Evolutionary conservation across 176 grass and related monocot species (phyloP), one percentile per base, ranked within the genome.

Genomic region (Saccharum spontaneum): DNA sequence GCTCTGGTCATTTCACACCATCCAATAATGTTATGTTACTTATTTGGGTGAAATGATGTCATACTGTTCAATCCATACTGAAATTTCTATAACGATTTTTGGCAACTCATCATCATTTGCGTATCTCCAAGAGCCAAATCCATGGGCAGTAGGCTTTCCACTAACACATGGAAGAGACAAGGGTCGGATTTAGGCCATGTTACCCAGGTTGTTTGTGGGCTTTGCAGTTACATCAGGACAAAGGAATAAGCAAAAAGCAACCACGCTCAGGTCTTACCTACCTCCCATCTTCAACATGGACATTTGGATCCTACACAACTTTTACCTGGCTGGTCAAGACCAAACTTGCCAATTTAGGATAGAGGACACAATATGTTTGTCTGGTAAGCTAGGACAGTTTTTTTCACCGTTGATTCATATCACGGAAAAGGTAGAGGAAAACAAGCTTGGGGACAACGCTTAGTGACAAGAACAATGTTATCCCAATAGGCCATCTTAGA

Each of bases 1-100:
- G 23, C n/a, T 64, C 43, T 74, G 18, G 28, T 87, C 36, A 61
- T 87, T 69, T 82, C 28, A 34, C 16, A 67, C 36, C 8, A 67
- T 41, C 45, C 69, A 67, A 13, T 54, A 34, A 74, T 23, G 34
- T 7, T 12, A 28, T 40, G 11, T 15, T 10, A 73, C 71, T 39
- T 28, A 74, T 33, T 31, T 31, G 46, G n/a, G 1, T 18, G 44
- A 10, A 50, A 74, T 3, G 17, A 31, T 74, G 71, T 30, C 10
- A 8, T 52, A 41, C 22, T 13, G 45, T 74, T 50, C 67, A 20
- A 52, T 36, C 49, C 15, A 38, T 30, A 46, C 40, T 24, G 0
- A 78, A 38, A 22, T 31, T 70, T 68, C 36, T 38, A 37, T 83
- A 83, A 45, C 5, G 3, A 3, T 60, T 2, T 82, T 76, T 80